These are phyloP conservation scores for Neofusicoccum umdonicola DNA, from an alignment of 2,329 filamentous ascomycete species.

Conservation along the genomic window DNA sequence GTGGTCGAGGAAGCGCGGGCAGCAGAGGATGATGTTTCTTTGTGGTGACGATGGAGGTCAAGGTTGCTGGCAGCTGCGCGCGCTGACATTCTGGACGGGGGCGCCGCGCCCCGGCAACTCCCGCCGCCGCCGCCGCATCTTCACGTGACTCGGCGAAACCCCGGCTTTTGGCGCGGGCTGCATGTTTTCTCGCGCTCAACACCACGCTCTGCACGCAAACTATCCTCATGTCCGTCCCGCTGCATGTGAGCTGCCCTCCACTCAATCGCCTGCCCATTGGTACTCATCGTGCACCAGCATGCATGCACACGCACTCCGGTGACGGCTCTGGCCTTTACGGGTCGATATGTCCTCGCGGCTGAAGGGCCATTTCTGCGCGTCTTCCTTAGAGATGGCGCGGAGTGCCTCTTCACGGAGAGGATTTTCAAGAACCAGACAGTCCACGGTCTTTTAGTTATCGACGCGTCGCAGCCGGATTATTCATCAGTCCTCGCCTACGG, in stretches of 20 bases:
- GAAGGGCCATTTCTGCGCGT: conserved; percentile 44
- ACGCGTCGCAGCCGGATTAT: conserved; percentile 33
- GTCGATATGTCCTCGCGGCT: conserved; percentile 39
- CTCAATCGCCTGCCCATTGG: background rate
- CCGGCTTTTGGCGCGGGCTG: background rate
- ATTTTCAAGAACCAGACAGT: conserved; percentile 69
- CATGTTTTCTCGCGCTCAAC: background rate
- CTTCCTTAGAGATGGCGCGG: conserved; percentile 31
- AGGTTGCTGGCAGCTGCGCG: conserved; percentile 4
- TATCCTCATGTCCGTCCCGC: conserved; percentile 30
- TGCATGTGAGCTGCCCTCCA: conserved; percentile 29
- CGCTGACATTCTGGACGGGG: conserved; percentile 4
- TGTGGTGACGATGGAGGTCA: background rate
- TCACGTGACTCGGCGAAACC: background rate
- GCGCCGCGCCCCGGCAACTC: background rate
- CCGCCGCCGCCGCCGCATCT: background rate
- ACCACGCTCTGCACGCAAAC: background rate
- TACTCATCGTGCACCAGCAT: conserved; percentile 27
- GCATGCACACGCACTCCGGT: conserved; percentile 42
- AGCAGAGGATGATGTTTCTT: conserved; percentile 8
- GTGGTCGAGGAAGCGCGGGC: background rate
- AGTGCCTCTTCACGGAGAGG: conserved; percentile 34
- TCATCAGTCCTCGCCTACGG: conserved; percentile 33
- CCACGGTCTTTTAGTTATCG: conserved; percentile 61
- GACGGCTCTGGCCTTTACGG: conserved; percentile 43